Conservation (phyloP, 202 grass and related monocot genomes). For the Schoenoplectus triqueter region DNA sequence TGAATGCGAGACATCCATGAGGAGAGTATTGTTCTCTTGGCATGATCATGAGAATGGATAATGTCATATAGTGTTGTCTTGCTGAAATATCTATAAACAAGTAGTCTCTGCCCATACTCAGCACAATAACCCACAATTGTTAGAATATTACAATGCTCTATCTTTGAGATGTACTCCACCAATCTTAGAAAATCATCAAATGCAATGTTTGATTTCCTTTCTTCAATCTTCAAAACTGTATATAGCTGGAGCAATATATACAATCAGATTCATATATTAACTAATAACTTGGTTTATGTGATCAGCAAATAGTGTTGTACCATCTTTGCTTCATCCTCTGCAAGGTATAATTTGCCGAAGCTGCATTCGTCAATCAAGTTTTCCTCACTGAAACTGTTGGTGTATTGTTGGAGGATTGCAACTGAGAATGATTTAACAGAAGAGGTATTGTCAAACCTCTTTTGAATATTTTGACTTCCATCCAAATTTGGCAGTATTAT, state of each 20-base stretch:
- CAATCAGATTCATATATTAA: slow-evolving; percentile 29
- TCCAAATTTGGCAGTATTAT: slow-evolving; percentile 16
- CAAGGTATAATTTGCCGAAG: slow-evolving; percentile 73
- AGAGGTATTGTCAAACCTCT: neutral
- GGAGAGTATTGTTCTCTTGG: slow-evolving; percentile 33
- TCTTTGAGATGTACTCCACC: slow-evolving; percentile 72
- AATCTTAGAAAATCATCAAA: slow-evolving; percentile 69
- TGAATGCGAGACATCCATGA: slow-evolving; percentile 75
- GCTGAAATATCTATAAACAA: slow-evolving; percentile 87
- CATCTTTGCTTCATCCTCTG: slow-evolving; percentile 65
- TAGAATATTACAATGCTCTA: slow-evolving; percentile 75
- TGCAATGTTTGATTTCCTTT: slow-evolving; percentile 52
- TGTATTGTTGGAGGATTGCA: slow-evolving; percentile 80
- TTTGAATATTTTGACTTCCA: slow-evolving; percentile 18
- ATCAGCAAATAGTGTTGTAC: slow-evolving; percentile 53
- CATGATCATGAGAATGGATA: slow-evolving; percentile 61
- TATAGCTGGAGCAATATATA: slow-evolving; percentile 40
- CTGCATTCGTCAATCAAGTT: slow-evolving; percentile 81
- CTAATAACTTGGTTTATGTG: neutral
- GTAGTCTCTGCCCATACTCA: slow-evolving; percentile 78
- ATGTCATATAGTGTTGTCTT: slow-evolving; percentile 73
- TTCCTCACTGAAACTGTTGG: slow-evolving; percentile 70
- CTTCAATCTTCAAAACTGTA: slow-evolving; percentile 62
- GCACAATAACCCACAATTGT: slow-evolving; percentile 93
- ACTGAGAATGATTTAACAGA: slow-evolving; percentile 73